Percentiles rank a stretch among this genome's conserved stretches.
Conservation (phyloP, 2,329 filamentous ascomycete genomes). For the Neonectria punicea region DNA sequence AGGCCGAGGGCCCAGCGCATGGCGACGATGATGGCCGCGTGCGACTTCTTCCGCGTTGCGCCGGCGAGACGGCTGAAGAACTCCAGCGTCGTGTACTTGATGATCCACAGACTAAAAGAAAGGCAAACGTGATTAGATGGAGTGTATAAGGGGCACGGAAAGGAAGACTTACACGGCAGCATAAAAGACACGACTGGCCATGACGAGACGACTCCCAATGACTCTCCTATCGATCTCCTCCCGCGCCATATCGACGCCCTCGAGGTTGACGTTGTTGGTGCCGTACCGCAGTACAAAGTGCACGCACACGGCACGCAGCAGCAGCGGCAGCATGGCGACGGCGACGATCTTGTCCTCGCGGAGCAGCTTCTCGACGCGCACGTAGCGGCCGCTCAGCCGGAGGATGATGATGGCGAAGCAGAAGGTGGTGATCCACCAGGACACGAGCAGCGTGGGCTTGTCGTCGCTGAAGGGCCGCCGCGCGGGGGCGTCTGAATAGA, state of each 20-base stretch:
- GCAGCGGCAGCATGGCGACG: slow-evolving; percentile 78
- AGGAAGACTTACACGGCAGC: slow-evolving; percentile 76
- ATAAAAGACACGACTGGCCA: slow-evolving; percentile 84
- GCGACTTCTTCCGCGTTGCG: slow-evolving; percentile 79
- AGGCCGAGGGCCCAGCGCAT: slow-evolving; percentile 77
- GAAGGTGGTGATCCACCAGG: slow-evolving; percentile 91
- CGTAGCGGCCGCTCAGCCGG: slow-evolving; percentile 79
- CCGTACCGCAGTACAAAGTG: slow-evolving; percentile 87
- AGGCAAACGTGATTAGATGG: background rate
- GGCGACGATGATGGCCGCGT: slow-evolving; percentile 73
- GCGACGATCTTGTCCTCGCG: slow-evolving; percentile 86
- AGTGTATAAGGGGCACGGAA: background rate
- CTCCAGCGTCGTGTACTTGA: slow-evolving; percentile 88
- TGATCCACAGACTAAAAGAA: slow-evolving; percentile 78
- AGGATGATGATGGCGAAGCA: slow-evolving; percentile 82
- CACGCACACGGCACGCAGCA: slow-evolving; percentile 81
- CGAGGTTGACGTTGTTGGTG: slow-evolving; percentile 81
- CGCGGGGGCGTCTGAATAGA: slow-evolving; percentile 64
- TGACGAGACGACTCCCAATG: slow-evolving; percentile 80
- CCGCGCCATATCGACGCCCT: slow-evolving; percentile 28
- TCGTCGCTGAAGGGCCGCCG: slow-evolving; percentile 60
- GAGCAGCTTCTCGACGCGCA: slow-evolving; percentile 85
- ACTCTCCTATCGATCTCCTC: slow-evolving; percentile 64
- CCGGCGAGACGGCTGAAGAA: slow-evolving; percentile 87
- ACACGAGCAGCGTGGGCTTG: slow-evolving; percentile 88